Conservation (phyloP, 1,139 yeast genomes). For the Suhomyces atakaporum region DNA sequence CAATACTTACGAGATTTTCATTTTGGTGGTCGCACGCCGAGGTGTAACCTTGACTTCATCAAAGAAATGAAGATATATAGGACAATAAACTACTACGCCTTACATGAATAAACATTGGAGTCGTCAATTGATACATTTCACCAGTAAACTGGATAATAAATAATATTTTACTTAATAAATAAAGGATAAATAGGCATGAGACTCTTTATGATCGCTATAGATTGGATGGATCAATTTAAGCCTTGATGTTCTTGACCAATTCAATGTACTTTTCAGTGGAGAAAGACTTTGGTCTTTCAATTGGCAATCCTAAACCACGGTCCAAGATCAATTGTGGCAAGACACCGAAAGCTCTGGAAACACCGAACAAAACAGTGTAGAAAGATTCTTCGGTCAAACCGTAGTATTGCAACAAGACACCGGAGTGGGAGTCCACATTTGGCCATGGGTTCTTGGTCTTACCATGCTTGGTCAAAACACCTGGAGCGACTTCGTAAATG, state of each 20-base stretch:
- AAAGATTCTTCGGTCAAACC: constrained; percentile 93
- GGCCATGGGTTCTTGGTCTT: constrained; percentile 99
- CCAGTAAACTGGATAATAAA: constrained; percentile 13
- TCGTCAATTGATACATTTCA: constrained; percentile 15
- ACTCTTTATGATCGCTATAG: constrained; percentile 6
- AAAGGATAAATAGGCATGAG: constrained; percentile 13
- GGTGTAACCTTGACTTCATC: too few species aligned
- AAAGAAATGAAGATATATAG: too few species aligned
- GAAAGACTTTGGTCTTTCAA: constrained; percentile 98
- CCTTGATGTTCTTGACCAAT: constrained; percentile 53
- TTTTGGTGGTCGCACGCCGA: constrained; percentile 5
- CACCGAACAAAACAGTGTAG: constrained; percentile 98
- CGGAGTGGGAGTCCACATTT: constrained; percentile 97
- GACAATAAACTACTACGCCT: too few species aligned
- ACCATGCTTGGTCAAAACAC: constrained; percentile 93
- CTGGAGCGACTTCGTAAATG: constrained; percentile 94
- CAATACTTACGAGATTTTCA: constrained; percentile 4
- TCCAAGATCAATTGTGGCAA: constrained; percentile 95
- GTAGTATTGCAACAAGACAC: constrained; percentile 95
- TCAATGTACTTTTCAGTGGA: constrained; percentile 70
- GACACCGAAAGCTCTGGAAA: constrained; percentile 96
- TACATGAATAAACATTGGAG: constrained; percentile 9
- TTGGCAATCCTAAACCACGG: constrained; percentile 92
- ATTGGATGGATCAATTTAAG: constrained; percentile 15
- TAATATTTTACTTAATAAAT: constrained; percentile 16